A percentile compares a stretch with the other conserved stretches of the same genome.
These are phyloP conservation scores for Fusarium nygamai DNA, from an alignment of 2,329 filamentous ascomycete genomes.

Conservation along the genomic window DNA sequence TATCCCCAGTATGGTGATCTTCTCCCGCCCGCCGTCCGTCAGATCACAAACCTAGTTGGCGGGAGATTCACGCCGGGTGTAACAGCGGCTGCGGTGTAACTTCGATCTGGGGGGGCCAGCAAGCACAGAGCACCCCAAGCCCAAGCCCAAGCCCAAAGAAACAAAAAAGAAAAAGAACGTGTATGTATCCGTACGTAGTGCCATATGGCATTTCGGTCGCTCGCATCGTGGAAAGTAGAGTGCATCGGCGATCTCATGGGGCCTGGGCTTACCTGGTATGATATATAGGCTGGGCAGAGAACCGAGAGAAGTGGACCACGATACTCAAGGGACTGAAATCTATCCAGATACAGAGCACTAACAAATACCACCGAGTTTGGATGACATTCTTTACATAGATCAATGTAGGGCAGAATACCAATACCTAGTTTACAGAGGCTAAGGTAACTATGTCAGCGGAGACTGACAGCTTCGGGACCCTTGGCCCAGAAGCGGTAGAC, in stretches of 20 bases:
- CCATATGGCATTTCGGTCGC: constrained; percentile 1
- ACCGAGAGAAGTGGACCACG: background rate
- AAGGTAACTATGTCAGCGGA: constrained; percentile 4
- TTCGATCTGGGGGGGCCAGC: constrained; percentile 15
- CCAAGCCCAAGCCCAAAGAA: background rate
- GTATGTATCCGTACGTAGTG: background rate
- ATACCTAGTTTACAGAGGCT: background rate
- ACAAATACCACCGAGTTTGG: background rate
- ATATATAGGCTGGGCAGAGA: constrained; percentile 2
- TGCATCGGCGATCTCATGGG: constrained; percentile 8
- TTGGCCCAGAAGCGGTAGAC: constrained; percentile 14
- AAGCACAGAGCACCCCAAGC: background rate
- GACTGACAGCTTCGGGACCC: constrained; percentile 10
- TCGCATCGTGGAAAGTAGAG: background rate
- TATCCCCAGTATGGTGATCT: constrained; percentile 19
- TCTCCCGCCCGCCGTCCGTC: background rate
- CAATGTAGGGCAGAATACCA: background rate
- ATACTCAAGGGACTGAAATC: background rate
- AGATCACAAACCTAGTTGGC: constrained; percentile 2
- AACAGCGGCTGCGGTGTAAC: constrained; percentile 35
- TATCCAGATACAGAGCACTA: background rate
- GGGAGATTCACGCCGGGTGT: constrained; percentile 32
- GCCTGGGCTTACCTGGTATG: constrained; percentile 14
- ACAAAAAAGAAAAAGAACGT: background rate
- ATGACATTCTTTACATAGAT: background rate